Evolutionary conservation across 1,284 basidiomycete species (phyloP), one percentile per base, ranked within the genome.

Genomic region (Fomitiporia mediterranea): DNA sequence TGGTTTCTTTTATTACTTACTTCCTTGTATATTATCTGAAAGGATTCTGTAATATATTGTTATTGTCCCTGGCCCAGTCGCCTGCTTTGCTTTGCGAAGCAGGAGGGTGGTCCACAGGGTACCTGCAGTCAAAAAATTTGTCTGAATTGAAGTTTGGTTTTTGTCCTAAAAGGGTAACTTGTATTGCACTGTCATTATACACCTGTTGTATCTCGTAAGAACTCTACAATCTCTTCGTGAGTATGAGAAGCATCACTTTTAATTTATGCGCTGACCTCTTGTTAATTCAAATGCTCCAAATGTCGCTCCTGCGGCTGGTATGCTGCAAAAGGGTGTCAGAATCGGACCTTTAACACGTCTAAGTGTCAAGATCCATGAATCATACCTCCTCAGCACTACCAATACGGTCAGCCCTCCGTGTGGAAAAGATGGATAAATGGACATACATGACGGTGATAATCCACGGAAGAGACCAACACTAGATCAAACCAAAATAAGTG

Each of bases 241-340:
- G 27, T 2, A n/a, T 46, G n/a, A n/a, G n/a, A n/a, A n/a, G n/a
- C 11, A 23, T 19, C 7, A 8, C 13, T 27, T 19, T 11, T 39
- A 51, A 56, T 65, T 25, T 40, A 4, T 17, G 27, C 2, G n/a
- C 27, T 4, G 6, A 84, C 88, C 90, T 74, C 90, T 76, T 1
- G 87, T 90, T 28, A 94, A 64, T 69, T 98, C 94, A 69, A 89
- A 98, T 0, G 89, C 90, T n/a, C 91, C 86, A 65, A 98, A 97
- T 0, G 94, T 97, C 59, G 87, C 86, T 25, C 84, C 94, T 4
- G 92, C 94, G 1, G 94, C 91, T 4, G 94, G 94, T 62, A 94
- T 90, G 67, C 91, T 89, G 27, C 25, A 55, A 42, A 43, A 21
- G 5, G 9, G 19, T 27, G 27, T 46, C n/a, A n/a, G n/a, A n/a